phyloP scores from a whole-genome alignment of 192 early-diverging fungal species.

The Rhizophlyctis rosea region DNA sequence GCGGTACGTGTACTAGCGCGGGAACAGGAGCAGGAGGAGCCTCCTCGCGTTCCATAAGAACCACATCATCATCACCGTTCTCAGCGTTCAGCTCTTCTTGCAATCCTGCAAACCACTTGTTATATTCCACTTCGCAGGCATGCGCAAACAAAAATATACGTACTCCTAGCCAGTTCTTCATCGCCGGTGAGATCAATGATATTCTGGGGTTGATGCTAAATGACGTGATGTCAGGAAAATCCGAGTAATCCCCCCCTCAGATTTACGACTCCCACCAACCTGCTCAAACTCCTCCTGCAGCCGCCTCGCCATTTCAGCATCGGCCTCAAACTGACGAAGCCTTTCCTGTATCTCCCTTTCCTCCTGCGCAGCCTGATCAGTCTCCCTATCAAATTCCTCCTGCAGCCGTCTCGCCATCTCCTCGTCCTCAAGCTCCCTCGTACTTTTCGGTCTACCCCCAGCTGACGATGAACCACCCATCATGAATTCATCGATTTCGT shows the following conservation, averaged over 20 bases:
- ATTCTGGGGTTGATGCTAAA: background rate
- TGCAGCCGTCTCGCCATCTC: background rate
- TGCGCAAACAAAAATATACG: background rate
- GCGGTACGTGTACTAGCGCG: too few species aligned
- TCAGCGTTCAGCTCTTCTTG: too few species aligned
- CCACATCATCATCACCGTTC: too few species aligned
- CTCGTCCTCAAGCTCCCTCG: too few species aligned
- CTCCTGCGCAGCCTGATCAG: background rate
- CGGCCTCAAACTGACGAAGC: background rate
- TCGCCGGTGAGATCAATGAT: constrained; percentile 5
- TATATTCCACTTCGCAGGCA: too few species aligned
- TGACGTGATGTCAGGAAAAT: background rate
- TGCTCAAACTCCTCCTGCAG: constrained; percentile 1
- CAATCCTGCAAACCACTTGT: too few species aligned
- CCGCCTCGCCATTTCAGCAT: background rate
- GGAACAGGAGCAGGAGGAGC: too few species aligned
- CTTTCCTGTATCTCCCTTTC: background rate
- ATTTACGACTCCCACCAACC: background rate
- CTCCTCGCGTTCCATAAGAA: too few species aligned
- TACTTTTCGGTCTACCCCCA: too few species aligned
- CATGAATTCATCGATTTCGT: background rate
- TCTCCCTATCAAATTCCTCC: background rate
- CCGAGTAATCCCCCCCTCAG: background rate
- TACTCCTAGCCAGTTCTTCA: constrained; percentile 12
- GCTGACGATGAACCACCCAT: background rate